Percentiles rank a stretch among this genome's conserved stretches.
These are phyloP conservation scores for Ophiocordyceps australis DNA, from an alignment of 2,329 filamentous ascomycete species.

Conservation along the genomic window DNA sequence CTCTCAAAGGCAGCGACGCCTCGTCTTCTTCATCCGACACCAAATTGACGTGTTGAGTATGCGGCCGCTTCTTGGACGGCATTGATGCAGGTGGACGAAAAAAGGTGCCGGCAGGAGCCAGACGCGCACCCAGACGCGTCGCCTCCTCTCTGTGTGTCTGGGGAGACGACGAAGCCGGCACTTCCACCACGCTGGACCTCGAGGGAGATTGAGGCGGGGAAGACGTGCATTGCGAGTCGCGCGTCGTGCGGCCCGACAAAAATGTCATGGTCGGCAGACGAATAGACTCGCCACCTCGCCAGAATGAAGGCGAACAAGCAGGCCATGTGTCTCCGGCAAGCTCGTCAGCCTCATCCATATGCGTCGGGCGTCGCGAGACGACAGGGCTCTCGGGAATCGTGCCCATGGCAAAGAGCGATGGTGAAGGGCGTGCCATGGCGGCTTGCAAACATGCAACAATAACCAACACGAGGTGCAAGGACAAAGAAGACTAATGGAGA, in stretches of 20 bases:
- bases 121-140: conserved; percentile 28
- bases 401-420: too few relatives aligned
- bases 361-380: too few relatives aligned
- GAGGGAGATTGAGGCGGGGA: conserved; percentile 19
- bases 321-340: conserved; percentile 25
- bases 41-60: conserved; percentile 24
- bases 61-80: conserved; percentile 15
- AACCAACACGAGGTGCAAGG: too few relatives aligned
- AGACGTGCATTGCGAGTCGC: too few relatives aligned
- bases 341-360: conserved; percentile 28
- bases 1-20: conserved; percentile 32
- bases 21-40: conserved; percentile 29
- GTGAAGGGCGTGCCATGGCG: too few relatives aligned
- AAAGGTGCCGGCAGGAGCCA: conserved; percentile 60
- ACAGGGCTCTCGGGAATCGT: too few relatives aligned
- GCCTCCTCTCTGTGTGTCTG: conserved; percentile 18
- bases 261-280: too few relatives aligned
- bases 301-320: conserved; percentile 19
- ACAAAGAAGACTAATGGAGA: too few relatives aligned
- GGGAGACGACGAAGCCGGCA: conserved; percentile 75
- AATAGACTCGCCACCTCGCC: conserved; percentile 15
- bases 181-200: conserved; percentile 42
- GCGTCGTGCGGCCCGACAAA: too few relatives aligned
- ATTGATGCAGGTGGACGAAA: conserved; percentile 34
- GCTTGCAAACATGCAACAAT: too few relatives aligned